Evolutionary conservation across 768 basidiomycete genomes (phyloP), one percentile per base, ranked within the genome.

Genomic region (Epithele typhae): DNA sequence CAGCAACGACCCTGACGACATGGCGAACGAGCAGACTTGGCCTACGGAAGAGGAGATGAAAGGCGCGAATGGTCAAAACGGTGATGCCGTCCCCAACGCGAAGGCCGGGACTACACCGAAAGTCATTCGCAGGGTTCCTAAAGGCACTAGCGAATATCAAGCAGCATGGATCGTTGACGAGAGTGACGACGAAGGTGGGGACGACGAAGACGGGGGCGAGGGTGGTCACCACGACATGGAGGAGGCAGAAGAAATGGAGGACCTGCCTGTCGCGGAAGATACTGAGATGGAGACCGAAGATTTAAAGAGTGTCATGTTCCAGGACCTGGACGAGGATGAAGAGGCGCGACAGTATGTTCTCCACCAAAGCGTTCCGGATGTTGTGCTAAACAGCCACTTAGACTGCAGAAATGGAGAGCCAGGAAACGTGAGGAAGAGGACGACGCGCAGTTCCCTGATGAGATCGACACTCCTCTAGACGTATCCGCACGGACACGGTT

Each of bases 21-120:
- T 96, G 66, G 81, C 76, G 27, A 96, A 95, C 61, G 95, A 99
- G 59, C 95, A 99, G 64, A 99, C 95, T 0, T 97, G 95, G 94
- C 95, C 95, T 1, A 95, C 92, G 0, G 92, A 97, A 63, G 95
- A 97, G 59, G 95, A 97, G 63, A 90, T 97, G 84, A 71, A 70
- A 18, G 76, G 66, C 5, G 67, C 59, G 3, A 54, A 60, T 23
- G 44, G 48, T 10, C 53, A 56, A n/a, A 63, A 54, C 0, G 62
- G 58, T 34, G 56, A 62, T 14, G 58, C 63, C 3, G 60, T 88
- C 14, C 82, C 87, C 2, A 84, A 86, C 52, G 88, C 88, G 1
- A 62, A 60, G 22, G 64, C 68, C 2, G 88, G 85, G 0, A 90
- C 88, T 0, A 92, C 89, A 6, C 90, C 90, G 1, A 89, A 81